Conservation (phyloP, 257 asterid species). For the Fraxinus anomala region DNA sequence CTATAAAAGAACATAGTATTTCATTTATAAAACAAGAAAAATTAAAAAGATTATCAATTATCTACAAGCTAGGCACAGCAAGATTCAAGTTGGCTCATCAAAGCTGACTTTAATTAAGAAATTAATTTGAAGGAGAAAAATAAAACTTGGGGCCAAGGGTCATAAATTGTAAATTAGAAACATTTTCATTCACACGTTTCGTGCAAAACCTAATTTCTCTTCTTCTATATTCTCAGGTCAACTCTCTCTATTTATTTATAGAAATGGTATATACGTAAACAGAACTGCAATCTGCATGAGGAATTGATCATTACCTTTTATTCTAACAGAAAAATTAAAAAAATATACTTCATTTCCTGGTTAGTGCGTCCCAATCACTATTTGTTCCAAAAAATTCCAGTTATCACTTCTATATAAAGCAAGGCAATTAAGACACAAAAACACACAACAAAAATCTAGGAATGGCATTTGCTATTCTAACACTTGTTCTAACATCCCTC, state of each 20-base stretch:
- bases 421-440: conserved; percentile 14
- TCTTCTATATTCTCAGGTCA: not conserved
- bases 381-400: not conserved
- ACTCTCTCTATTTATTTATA: not conserved
- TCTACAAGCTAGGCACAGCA: not conserved
- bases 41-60: not conserved
- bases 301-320: not conserved
- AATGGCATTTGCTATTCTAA: conserved; percentile 30
- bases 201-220: not conserved
- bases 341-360: not conserved
- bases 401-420: conserved; percentile 33
- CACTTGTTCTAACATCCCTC: conserved; percentile 28
- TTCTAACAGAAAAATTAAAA: not conserved
- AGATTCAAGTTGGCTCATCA: not conserved
- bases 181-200: not conserved
- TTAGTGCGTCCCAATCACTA: not conserved
- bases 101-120: conserved; percentile 1
- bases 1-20: not conserved
- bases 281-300: not conserved
- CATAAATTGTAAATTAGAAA: not conserved
- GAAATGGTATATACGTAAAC: not conserved
- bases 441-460: conserved; percentile 17
- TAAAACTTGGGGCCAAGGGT: not conserved
- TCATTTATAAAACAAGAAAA: not conserved
- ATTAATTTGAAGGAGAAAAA: not conserved